A percentile compares a stretch with the other conserved stretches of the same genome.
Conservation (phyloP, 495 filamentous ascomycete species). For the Aspergillus leporis region DNA sequence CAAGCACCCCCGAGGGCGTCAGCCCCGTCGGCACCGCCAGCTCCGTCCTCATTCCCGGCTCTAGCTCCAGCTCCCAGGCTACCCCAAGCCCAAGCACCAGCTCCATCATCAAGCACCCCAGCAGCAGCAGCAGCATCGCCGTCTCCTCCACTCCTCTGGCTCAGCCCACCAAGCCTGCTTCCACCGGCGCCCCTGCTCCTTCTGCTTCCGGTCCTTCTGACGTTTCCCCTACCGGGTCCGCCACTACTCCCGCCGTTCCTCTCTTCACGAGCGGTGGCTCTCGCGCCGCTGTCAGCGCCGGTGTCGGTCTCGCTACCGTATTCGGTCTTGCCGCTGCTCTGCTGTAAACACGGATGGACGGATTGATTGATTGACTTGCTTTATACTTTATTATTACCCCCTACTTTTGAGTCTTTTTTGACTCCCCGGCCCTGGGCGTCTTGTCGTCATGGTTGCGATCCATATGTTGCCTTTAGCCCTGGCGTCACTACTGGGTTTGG, state of each 20-base stretch:
- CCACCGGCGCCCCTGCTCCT: conserved; percentile 3
- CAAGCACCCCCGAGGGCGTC: conserved; percentile 41
- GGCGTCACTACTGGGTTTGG: background rate
- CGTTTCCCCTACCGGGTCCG: conserved; percentile 36
- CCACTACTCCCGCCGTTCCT: conserved; percentile 52
- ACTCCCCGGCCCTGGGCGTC: background rate
- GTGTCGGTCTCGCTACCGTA: conserved; percentile 70
- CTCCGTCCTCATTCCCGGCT: conserved; percentile 53
- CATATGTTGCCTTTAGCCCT: background rate
- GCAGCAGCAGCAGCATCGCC: conserved; percentile 5
- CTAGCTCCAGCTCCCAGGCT: conserved; percentile 20
- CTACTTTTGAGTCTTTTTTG: background rate
- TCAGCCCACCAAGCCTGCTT: conserved; percentile 8
- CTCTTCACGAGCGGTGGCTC: conserved; percentile 50
- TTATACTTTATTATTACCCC: background rate
- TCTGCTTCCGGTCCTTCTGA: conserved; percentile 22
- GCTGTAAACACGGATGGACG: conserved; percentile 57
- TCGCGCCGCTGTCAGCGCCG: conserved; percentile 55
- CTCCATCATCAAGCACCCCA: conserved; percentile 31
- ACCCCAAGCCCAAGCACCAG: conserved; percentile 27
- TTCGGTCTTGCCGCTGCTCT: conserved; percentile 72
- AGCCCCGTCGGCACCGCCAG: conserved; percentile 42
- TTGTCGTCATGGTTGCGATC: background rate
- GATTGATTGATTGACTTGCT: conserved; percentile 1
- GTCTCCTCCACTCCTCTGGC: conserved; percentile 6